Base-by-base conservation (phyloP, 2,329 filamentous ascomycete genomes). In the Cytospora piceicola region DNA sequence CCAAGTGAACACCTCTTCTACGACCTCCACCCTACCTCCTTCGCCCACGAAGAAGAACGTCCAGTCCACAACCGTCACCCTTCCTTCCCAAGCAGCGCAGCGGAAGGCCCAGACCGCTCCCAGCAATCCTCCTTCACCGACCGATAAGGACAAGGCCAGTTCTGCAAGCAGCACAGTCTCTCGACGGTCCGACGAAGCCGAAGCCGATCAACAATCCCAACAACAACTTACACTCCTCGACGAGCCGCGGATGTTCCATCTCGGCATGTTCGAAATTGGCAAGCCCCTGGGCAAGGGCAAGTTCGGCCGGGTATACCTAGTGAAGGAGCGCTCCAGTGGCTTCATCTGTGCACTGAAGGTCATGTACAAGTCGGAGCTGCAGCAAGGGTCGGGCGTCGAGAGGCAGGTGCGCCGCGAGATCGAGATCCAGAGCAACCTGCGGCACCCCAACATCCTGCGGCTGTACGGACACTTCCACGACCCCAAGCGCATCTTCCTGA, bases 221-320 rank as follows among this genome's bases (percentile, higher is more conserved):
- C 83, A 89, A 57, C 86, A 89, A 73, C 83, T 68, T 36, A 68
- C 66, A 27, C 59, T 66, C 9, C 56, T 66, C 87, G 46, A 73
- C 69, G 65, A 80, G 24, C 84, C 84, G 53, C 88, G 87, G 71
- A 78, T 93, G 71, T 94, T 94, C 78, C 92, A 96, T 75, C 86
- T 97, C 4, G 91, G 92, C 78, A 96, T 96, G 92, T 96, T 96
- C 76, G 93, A 97, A 77, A 96, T 96, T 70, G 92, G 92, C 49
- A 90, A 92, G 71, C 91, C 92, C 1, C 82, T 96, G 4, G 92
- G 92, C 61, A 95, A 95, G 79, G 92, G 92, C 69, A 96, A 95
- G 75, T 96, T 95, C 73, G 92, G 92, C 1, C 86, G 92, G 55
- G 92, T 96, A 3, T 96, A 96, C 75, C 86, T 96, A 32, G 92